phyloP scores from a whole-genome alignment of 73 alveolate species.

The Stentor roeselii region DNA sequence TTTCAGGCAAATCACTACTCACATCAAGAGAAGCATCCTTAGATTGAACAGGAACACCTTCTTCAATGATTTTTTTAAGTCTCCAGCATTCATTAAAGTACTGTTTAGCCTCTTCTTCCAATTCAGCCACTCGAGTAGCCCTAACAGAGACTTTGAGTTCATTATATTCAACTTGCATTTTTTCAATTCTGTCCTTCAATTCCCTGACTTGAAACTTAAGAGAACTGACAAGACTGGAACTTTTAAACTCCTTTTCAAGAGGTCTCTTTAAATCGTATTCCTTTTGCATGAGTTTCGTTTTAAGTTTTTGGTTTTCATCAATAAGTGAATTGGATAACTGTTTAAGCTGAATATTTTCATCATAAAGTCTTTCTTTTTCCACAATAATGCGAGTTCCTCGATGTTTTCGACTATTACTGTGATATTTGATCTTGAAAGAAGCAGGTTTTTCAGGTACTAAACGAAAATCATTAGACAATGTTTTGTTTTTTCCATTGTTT shows the following conservation, averaged over 20 bases:
- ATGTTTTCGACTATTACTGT: too few species aligned
- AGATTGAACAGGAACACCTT: too few species aligned
- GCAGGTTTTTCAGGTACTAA: too few species aligned
- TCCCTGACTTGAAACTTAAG: constrained; percentile 51
- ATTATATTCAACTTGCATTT: constrained; percentile 38
- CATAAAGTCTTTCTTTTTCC: background rate
- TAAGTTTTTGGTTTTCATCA: constrained; percentile 7
- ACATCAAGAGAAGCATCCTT: too few species aligned
- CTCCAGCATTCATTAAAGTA: constrained; percentile 62
- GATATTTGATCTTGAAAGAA: too few species aligned
- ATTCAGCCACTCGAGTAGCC: constrained; percentile 44
- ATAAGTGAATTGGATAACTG: background rate
- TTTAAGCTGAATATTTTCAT: background rate
- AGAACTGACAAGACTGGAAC: background rate
- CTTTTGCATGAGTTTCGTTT: constrained; percentile 3
- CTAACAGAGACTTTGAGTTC: constrained; percentile 47
- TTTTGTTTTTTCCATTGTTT: too few species aligned
- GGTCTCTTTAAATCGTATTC: background rate
- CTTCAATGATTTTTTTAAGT: constrained; percentile 48
- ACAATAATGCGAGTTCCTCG: background rate
- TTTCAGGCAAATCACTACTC: too few species aligned
- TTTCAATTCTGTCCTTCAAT: constrained; percentile 21
- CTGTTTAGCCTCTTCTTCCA: constrained; percentile 49
- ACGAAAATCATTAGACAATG: too few species aligned
- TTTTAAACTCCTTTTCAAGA: background rate